Conservation (phyloP, 1,284 basidiomycete genomes). For the Cryptococcus sp. region DNA sequence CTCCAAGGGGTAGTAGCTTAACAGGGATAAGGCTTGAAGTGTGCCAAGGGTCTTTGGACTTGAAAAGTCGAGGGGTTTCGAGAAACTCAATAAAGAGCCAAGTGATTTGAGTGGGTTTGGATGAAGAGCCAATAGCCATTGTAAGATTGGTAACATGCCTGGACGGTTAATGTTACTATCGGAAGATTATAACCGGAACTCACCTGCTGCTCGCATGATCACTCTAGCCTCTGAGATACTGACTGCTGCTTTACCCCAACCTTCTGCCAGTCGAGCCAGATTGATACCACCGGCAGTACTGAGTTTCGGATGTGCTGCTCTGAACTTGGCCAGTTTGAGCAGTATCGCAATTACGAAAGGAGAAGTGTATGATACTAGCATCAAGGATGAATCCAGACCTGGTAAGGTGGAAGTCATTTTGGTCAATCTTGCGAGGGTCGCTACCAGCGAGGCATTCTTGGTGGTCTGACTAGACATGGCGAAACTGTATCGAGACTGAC, state of each 20-base stretch:
- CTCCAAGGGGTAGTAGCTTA: constrained; percentile 42
- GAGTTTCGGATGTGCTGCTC: background rate
- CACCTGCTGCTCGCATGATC: constrained; percentile 44
- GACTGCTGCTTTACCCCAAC: constrained; percentile 28
- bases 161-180: background rate
- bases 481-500: too few relatives aligned
- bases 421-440: constrained; percentile 10
- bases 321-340: constrained; percentile 30
- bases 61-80: constrained; percentile 1
- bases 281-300: constrained; percentile 9
- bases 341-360: constrained; percentile 35
- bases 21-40: constrained; percentile 34
- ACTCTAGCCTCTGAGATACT: constrained; percentile 40
- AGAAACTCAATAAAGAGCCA: constrained; percentile 8
- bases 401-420: constrained; percentile 28
- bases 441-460: background rate
- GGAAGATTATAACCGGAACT: constrained; percentile 6
- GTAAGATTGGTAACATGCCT: constrained; percentile 38
- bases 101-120: constrained; percentile 30
- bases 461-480: background rate
- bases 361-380: constrained; percentile 41
- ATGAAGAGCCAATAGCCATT: constrained; percentile 34
- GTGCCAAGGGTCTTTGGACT: constrained; percentile 31
- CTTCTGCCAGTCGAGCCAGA: constrained; percentile 27
- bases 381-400: constrained; percentile 43